Evolutionary conservation across 306 rosid species (phyloP), one percentile per base, ranked within the genome.

Genomic region (Quercus engelmannii): DNA sequence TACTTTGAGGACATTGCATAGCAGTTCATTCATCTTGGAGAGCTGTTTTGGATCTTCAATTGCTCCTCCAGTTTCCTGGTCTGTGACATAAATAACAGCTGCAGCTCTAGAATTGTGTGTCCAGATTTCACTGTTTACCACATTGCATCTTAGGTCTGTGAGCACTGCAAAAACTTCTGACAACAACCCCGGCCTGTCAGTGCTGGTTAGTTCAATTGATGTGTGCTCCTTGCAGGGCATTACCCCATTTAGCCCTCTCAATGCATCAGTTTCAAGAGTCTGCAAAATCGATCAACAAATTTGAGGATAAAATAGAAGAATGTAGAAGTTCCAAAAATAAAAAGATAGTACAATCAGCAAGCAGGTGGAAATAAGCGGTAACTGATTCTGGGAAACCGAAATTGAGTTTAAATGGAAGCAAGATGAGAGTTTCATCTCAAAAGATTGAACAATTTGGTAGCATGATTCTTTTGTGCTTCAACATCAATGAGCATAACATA

Each of bases 81-180:
- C 98, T 2, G 96, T 93, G 69, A 95, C 97, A 33, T 93, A 92
- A 72, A 90, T 92, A 38, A 95, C 93, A 59, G 98, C 99, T 12
- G 98, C 99, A 76, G 98, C 97, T 73, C 98, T 84, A 18, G 86
- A 78, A 75, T 93, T 95, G 79, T 93, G 98, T n/a, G 99, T 93
- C 99, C 99, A 95, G 74, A 95, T 86, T 86, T 91, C 99, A 14
- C 97, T 96, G 55, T 81, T 95, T 68, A 89, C 97, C 59, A 95
- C 96, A 76, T 89, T 95, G 65, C 98, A 95, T 76, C 76, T 89
- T 76, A 95, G 98, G 84, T 93, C 94, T 19, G 96, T 69, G 3
- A 95, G 99, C 83, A 95, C 97, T 0, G 99, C 99, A 85, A 91
- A 93, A 52, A 95, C 85, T 89, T 93, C 99, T 23, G 99, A 95